Evolutionary conservation across 108 stramenopile genomes (phyloP).

Genomic region (Cyclotella sp.): DNA sequence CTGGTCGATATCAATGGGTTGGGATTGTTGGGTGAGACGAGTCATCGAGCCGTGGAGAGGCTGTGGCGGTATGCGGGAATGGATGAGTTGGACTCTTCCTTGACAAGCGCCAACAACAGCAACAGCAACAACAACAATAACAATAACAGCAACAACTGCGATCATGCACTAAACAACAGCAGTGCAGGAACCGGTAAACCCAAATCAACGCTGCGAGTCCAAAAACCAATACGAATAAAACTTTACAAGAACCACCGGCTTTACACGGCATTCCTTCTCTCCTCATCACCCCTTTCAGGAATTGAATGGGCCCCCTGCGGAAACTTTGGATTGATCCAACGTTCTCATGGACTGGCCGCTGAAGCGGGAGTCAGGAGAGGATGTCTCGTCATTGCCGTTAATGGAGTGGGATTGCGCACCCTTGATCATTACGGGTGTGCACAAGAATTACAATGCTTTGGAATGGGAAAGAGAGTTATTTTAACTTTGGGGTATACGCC

Average conservation of each 20-base stretch:
- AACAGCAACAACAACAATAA: constrained; percentile 6
- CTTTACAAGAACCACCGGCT: constrained; percentile 56
- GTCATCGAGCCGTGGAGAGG: constrained; percentile 73
- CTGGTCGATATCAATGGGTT: constrained; percentile 76
- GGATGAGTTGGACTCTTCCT: too few species aligned
- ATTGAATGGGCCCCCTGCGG: constrained; percentile 86
- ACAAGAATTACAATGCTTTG: neutral
- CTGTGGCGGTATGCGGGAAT: constrained; percentile 71
- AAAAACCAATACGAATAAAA: neutral
- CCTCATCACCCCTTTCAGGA: constrained; percentile 59
- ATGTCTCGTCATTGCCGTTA: constrained; percentile 61
- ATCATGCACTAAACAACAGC: neutral
- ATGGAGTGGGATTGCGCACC: constrained; percentile 24
- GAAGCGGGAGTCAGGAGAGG: constrained; percentile 64
- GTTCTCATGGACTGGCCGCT: constrained; percentile 29
- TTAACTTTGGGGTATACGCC: constrained; percentile 68
- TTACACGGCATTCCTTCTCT: constrained; percentile 61
- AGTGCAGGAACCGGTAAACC: constrained; percentile 26
- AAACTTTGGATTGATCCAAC: constrained; percentile 77
- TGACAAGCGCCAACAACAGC: neutral
- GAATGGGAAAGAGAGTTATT: constrained; percentile 41
- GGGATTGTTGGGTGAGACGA: constrained; percentile 74
- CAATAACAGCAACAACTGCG: constrained; percentile 14
- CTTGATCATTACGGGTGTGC: constrained; percentile 63
- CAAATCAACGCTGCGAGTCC: neutral